Percentiles rank a stretch among this genome's conserved stretches.
These are phyloP conservation scores for Trichosporon sp. DNA, from an alignment of 1,284 basidiomycete genomes.

Conservation along the genomic window DNA sequence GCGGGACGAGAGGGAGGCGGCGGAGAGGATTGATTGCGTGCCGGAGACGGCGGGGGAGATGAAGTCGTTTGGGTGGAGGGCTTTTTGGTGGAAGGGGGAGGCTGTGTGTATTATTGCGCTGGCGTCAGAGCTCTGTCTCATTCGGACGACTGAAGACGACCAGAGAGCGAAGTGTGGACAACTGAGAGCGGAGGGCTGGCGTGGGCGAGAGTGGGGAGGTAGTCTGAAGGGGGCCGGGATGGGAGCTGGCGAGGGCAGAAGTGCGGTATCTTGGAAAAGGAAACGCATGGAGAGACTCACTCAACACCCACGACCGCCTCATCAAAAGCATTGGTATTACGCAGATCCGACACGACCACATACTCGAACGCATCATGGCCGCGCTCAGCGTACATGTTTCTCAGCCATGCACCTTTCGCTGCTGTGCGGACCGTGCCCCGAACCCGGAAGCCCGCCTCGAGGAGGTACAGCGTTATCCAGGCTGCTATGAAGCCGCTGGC, in stretches of 20 bases:
- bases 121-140: no score
- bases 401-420: slow-evolving; percentile 47
- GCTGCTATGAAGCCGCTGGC: slow-evolving; percentile 40
- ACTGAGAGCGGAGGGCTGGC: no score
- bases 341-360: slow-evolving; percentile 54
- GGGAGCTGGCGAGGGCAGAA: no score
- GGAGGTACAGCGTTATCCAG: slow-evolving; percentile 33
- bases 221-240: no score
- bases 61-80: slow-evolving; percentile 34
- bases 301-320: slow-evolving; percentile 48
- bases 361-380: slow-evolving; percentile 50
- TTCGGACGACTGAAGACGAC: no score
- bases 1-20: slow-evolving; percentile 28
- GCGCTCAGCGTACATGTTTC: slow-evolving; percentile 28
- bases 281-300: slow-evolving; percentile 26
- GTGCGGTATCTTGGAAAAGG: no score
- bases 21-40: slow-evolving; percentile 40
- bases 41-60: slow-evolving; percentile 50
- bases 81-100: slow-evolving; percentile 30
- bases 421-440: slow-evolving; percentile 47
- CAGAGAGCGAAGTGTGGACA: no score
- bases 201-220: no score
- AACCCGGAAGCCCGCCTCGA: slow-evolving; percentile 41
- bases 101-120: slow-evolving; percentile 27
- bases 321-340: slow-evolving; percentile 50